Conservation (phyloP, 164 flowering plant species). For the Vitis labrusca region DNA sequence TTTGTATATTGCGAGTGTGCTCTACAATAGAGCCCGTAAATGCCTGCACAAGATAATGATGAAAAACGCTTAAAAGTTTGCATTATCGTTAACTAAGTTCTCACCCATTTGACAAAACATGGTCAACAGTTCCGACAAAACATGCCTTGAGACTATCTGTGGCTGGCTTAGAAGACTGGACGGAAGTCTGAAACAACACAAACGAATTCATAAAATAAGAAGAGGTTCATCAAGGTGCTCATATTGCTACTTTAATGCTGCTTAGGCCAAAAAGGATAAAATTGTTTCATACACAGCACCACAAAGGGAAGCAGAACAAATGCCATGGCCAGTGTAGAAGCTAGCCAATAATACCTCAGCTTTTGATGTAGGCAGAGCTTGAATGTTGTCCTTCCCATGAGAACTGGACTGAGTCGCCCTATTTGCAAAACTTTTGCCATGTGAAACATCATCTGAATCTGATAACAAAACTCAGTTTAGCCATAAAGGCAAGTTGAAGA, state of each 20-base stretch:
- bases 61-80: not conserved
- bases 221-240: no score
- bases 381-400: slow-evolving; percentile 26
- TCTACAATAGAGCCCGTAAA: slow-evolving; percentile 77
- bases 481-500: not conserved
- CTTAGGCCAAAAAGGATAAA: no score
- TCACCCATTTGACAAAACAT: not conserved
- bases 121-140: not conserved
- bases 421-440: slow-evolving; percentile 13
- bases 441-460: slow-evolving; percentile 28
- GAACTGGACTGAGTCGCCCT: slow-evolving; percentile 9
- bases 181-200: slow-evolving; percentile 22
- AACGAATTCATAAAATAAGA: not conserved
- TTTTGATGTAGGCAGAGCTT: slow-evolving; percentile 16
- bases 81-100: not conserved
- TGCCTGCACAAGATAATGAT: slow-evolving; percentile 48
- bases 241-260: no score
- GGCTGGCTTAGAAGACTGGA: slow-evolving; percentile 15
- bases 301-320: not conserved
- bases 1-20: slow-evolving; percentile 40
- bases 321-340: not conserved
- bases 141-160: slow-evolving; percentile 36
- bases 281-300: no score
- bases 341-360: slow-evolving; percentile 24
- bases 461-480: not conserved